These are phyloP conservation scores for Pythium coloratum DNA, from an alignment of 352 stramenopile species.

Conservation along the genomic window DNA sequence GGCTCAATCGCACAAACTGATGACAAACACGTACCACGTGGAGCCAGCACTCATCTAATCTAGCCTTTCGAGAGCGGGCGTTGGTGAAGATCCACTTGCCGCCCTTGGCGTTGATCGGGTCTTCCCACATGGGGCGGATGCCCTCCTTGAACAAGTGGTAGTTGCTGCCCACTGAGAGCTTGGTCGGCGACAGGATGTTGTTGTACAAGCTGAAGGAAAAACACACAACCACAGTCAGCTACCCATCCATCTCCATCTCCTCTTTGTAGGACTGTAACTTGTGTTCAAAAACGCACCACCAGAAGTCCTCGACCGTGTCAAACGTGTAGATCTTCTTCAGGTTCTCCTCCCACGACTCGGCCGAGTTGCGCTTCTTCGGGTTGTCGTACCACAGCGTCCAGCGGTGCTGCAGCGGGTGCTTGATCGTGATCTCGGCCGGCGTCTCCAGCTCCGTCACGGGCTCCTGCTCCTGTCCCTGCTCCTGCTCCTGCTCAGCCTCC, in stretches of 20 bases:
- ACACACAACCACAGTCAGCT: not conserved
- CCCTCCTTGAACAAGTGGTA: conserved; percentile 98
- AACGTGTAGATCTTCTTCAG: conserved; percentile 94
- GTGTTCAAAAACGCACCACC: conserved; percentile 68
- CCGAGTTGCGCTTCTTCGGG: conserved; percentile 87
- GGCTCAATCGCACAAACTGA: not conserved
- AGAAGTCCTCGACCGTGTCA: conserved; percentile 96
- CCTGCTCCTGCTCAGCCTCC: conserved; percentile 30
- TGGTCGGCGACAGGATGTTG: conserved; percentile 91
- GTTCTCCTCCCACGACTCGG: conserved; percentile 88
- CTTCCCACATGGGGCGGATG: conserved; percentile 97
- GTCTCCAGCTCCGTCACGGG: conserved; percentile 24
- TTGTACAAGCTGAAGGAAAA: conserved; percentile 81
- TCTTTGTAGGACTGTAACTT: no score
- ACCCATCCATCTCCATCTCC: not conserved
- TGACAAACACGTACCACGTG: conserved; percentile 75
- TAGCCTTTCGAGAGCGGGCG: conserved; percentile 89
- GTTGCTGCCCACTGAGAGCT: conserved; percentile 92
- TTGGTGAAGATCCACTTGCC: conserved; percentile 98
- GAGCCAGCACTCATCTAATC: conserved; percentile 95
- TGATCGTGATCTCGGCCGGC: conserved; percentile 55
- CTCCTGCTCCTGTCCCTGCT: conserved; percentile 28
- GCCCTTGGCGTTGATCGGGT: conserved; percentile 92
- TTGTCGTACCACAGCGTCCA: conserved; percentile 92
- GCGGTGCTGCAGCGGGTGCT: conserved; percentile 86